Conservation (phyloP, 257 asterid genomes). For the Fraxinus pennsylvanica region DNA sequence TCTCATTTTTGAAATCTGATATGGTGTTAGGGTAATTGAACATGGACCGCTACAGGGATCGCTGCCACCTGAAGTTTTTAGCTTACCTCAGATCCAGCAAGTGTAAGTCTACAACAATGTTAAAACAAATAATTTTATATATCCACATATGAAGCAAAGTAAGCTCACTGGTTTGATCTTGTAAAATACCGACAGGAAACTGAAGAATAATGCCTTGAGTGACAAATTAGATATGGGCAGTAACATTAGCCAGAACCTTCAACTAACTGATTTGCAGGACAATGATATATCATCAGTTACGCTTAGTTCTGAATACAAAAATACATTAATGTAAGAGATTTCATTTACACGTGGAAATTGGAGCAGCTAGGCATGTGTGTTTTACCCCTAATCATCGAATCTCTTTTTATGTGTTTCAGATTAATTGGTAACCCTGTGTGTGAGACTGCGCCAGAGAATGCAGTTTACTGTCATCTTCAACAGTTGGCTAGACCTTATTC, state of each 20-base stretch:
- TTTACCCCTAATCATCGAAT: not conserved
- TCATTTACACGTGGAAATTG: not conserved
- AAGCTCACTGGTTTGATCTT: constrained; percentile 3
- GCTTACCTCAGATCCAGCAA: constrained; percentile 81
- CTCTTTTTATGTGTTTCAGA: constrained; percentile 40
- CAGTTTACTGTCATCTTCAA: constrained; percentile 81
- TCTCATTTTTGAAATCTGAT: constrained; percentile 24
- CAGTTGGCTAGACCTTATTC: constrained; percentile 72
- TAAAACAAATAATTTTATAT: not conserved
- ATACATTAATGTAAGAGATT: constrained; percentile 64
- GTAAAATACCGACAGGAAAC: constrained; percentile 54
- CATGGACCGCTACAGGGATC: constrained; percentile 79
- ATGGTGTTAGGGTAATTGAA: constrained; percentile 64
- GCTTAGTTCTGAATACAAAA: constrained; percentile 78
- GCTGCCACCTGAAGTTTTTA: constrained; percentile 64
- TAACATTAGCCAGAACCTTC: constrained; percentile 59
- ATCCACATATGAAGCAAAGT: not conserved
- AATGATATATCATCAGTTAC: constrained; percentile 72
- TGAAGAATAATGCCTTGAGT: constrained; percentile 71
- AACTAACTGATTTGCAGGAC: constrained; percentile 76
- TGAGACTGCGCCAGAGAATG: constrained; percentile 57
- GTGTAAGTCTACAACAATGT: constrained; percentile 56
- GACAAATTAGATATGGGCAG: constrained; percentile 71
- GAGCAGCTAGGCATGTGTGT: not conserved
- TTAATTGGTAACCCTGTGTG: constrained; percentile 93